Base-by-base conservation (phyloP, 2,329 filamentous ascomycete genomes). In the Epichloe festucae region DNA sequence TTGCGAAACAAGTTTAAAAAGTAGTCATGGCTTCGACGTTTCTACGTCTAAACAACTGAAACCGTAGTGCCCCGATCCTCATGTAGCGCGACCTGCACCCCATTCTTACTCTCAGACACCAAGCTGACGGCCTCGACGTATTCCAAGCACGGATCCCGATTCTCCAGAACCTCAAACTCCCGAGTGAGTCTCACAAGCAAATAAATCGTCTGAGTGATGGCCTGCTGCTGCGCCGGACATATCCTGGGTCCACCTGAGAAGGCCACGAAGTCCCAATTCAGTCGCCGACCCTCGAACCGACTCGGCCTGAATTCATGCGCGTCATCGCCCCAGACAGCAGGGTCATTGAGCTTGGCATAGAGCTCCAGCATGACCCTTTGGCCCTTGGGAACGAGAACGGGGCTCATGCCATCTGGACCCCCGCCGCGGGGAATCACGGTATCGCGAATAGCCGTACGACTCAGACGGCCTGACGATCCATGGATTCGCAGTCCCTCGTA, bases 221-320 rank as follows among this genome's bases (percentile, higher is more conserved):
- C 21, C 40, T 52, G 50, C 40, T 51, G 50, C 46, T 49, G 46
- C 14, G 51, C 51, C 1, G 51, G 51, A 38, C 51, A 52, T 14
- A 53, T 50, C 19, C 51, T 35, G 3, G 51, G 42, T 2, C 51
- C 51, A 8, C 48, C 51, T 2, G 46, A 49, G 40, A 52, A 52
- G n/a, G 51, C 19, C 21, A 49, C 51, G n/a, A 46, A 52, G 19
- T 49, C 42, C 51, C 47, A 52, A 2, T 14, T 45, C 17, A 41
- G 48, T 4, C 38, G 23, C 6, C 36, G 42, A 10, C 42, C 44
- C 19, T 51, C 31, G n/a, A 50, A 53, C 2, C 52, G 44, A 36
- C 40, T 27, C 7, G 48, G 52, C 12, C 52, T 38, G 17, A 53
- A 53, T 5, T 31, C 34, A 19, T 44, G 19, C 21, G 17, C 48